These are phyloP conservation scores for Apiotrichum laibachii DNA, from an alignment of 1,284 basidiomycete genomes.

Conservation along the genomic window DNA sequence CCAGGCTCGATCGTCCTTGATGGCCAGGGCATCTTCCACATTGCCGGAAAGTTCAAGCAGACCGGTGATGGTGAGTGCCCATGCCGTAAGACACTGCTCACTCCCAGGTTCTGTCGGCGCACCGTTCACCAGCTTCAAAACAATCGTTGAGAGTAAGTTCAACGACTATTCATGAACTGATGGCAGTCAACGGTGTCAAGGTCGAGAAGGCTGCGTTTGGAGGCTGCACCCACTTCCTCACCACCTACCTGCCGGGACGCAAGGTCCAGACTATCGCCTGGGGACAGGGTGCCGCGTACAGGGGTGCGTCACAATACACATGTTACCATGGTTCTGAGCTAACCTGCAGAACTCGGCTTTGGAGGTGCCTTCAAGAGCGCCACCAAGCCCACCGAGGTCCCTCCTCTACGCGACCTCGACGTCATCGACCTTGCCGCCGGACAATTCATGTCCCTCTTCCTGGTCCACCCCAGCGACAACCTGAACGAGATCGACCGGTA, in stretches of 20 bases:
- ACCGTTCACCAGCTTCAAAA: slow-evolving; percentile 70
- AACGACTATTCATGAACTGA: not conserved
- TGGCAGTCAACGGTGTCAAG: slow-evolving; percentile 63
- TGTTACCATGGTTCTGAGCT: too few relatives aligned
- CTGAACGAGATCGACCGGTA: slow-evolving; percentile 67
- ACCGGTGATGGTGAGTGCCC: slow-evolving; percentile 72
- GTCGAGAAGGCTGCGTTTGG: slow-evolving; percentile 67
- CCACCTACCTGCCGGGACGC: slow-evolving; percentile 58
- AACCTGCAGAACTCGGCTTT: slow-evolving; percentile 67
- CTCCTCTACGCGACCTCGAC: slow-evolving; percentile 69
- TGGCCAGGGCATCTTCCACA: slow-evolving; percentile 66
- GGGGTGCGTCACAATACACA: slow-evolving; percentile 42
- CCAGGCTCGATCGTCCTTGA: slow-evolving; percentile 72
- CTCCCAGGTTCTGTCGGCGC: slow-evolving; percentile 67
- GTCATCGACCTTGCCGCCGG: slow-evolving; percentile 77
- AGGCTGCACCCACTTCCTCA: slow-evolving; percentile 84
- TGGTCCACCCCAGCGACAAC: slow-evolving; percentile 67
- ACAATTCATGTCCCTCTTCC: slow-evolving; percentile 79
- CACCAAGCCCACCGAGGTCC: slow-evolving; percentile 74
- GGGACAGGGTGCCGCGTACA: slow-evolving; percentile 19
- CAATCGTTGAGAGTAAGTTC: slow-evolving; percentile 12
- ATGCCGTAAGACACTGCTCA: not conserved
- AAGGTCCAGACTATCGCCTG: slow-evolving; percentile 51
- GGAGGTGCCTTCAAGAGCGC: slow-evolving; percentile 81
- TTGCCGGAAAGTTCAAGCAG: slow-evolving; percentile 73